A percentile compares a stretch with the other conserved stretches of the same genome.
phyloP scores from a whole-genome alignment of 306 rosid genomes.

The Carpinus fangiana region DNA sequence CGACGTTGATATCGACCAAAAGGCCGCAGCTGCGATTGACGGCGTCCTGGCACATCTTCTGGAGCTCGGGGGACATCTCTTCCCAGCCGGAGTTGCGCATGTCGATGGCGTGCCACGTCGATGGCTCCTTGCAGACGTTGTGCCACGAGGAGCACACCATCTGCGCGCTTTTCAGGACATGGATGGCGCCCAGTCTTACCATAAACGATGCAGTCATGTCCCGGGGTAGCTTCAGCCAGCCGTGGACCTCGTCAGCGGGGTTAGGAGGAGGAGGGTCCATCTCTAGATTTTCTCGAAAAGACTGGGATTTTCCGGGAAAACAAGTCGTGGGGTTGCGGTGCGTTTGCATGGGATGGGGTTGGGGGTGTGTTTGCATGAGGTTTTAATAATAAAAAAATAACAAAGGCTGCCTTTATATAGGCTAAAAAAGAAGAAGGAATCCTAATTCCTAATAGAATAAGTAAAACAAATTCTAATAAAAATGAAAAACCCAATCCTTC shows the following conservation, averaged over 20 bases:
- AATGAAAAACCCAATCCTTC: no score
- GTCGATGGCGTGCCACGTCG: constrained; percentile 49
- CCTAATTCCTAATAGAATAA: no score
- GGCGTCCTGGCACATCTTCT: no score
- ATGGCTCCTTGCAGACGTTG: constrained; percentile 53
- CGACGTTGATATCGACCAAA: constrained; percentile 40
- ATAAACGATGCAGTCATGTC: constrained; percentile 47
- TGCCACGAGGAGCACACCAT: constrained; percentile 58
- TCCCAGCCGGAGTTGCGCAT: constrained; percentile 29
- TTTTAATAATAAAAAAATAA: no score
- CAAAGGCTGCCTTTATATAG: no score
- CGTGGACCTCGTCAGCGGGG: neutral
- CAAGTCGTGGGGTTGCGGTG: no score
- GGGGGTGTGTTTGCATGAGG: no score
- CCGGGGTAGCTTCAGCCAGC: constrained; percentile 62
- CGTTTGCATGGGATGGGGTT: no score
- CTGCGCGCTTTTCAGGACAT: constrained; percentile 40
- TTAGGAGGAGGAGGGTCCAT: neutral
- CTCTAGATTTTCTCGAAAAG: no score
- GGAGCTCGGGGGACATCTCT: constrained; percentile 5
- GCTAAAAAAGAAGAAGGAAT: no score
- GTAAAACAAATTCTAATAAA: no score
- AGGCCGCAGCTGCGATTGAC: constrained; percentile 43
- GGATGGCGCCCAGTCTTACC: constrained; percentile 41
- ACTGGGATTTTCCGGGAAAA: no score